Percentiles rank a stretch among this genome's conserved stretches.
These are phyloP conservation scores for Xerocomus spinulosus DNA, from an alignment of 768 basidiomycete genomes.

Conservation along the genomic window DNA sequence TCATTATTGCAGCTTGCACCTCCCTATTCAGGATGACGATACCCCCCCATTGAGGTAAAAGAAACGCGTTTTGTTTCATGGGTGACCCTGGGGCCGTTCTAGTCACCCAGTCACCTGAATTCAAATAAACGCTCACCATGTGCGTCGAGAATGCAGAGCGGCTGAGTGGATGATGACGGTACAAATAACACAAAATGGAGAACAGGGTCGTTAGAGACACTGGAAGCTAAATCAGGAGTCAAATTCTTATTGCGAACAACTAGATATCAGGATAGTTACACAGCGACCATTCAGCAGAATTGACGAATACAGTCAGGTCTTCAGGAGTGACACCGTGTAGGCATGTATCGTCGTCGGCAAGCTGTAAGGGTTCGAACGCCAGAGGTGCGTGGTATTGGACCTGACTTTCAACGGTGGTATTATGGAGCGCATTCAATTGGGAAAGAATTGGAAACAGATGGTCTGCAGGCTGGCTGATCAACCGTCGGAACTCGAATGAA, in stretches of 20 bases:
- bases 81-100: constrained; percentile 37
- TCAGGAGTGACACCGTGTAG: constrained; percentile 66
- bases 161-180: constrained; percentile 64
- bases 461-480: constrained; percentile 39
- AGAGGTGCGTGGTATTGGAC: constrained; percentile 89
- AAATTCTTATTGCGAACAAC: background rate
- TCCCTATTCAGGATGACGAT: constrained; percentile 72
- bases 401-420: constrained; percentile 93
- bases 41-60: constrained; percentile 92
- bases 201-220: constrained; percentile 89
- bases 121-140: constrained; percentile 37
- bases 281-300: constrained; percentile 93
- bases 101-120: constrained; percentile 7
- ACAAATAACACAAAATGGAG: constrained; percentile 89
- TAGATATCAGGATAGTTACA: constrained; percentile 45
- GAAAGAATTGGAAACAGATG: constrained; percentile 64
- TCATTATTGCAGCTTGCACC: constrained; percentile 18
- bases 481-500: constrained; percentile 15
- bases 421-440: constrained; percentile 65
- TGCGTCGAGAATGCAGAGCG: constrained; percentile 60
- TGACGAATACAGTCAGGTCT: constrained; percentile 88
- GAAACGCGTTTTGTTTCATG: constrained; percentile 62
- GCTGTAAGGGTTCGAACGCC: constrained; percentile 60
- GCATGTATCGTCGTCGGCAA: constrained; percentile 32
- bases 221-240: constrained; percentile 58